These are phyloP conservation scores for Lasiodiplodia sp. DNA, from an alignment of 2,329 filamentous ascomycete genomes.

Conservation along the genomic window DNA sequence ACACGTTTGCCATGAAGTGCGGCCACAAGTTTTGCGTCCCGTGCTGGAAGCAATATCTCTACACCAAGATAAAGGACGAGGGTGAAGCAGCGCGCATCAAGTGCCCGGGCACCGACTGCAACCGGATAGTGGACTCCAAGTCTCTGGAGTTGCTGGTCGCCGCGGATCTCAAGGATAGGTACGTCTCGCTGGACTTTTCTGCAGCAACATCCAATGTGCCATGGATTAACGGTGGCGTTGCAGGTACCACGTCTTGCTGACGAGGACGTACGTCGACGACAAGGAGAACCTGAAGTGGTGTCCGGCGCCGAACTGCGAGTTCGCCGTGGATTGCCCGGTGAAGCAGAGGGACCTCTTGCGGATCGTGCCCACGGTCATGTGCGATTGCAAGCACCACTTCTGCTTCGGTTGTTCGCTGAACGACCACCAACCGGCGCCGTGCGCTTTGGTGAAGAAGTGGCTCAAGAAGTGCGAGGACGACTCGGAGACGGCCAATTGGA, in stretches of 20 bases:
- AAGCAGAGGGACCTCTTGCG: slow-evolving; percentile 86
- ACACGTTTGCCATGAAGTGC: slow-evolving; percentile 94
- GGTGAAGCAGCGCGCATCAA: slow-evolving; percentile 94
- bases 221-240: slow-evolving; percentile 31
- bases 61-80: slow-evolving; percentile 92
- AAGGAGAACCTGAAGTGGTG: slow-evolving; percentile 97
- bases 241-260: slow-evolving; percentile 86
- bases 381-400: slow-evolving; percentile 83
- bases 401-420: slow-evolving; percentile 92
- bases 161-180: slow-evolving; percentile 63
- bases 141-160: slow-evolving; percentile 80
- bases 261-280: slow-evolving; percentile 95
- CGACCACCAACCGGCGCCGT: slow-evolving; percentile 94
- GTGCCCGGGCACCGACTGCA: slow-evolving; percentile 87
- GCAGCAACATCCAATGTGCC: neutral
- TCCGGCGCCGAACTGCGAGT: slow-evolving; percentile 95
- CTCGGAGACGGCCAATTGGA: slow-evolving; percentile 98
- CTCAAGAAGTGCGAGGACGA: slow-evolving; percentile 98
- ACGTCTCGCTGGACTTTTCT: slow-evolving; percentile 33
- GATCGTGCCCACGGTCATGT: slow-evolving; percentile 89
- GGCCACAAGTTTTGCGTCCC: slow-evolving; percentile 91
- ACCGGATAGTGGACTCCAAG: slow-evolving; percentile 87
- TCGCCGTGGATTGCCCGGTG: slow-evolving; percentile 85
- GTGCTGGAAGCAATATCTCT: slow-evolving; percentile 90
- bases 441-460: slow-evolving; percentile 91